Base-by-base conservation (phyloP, 192 early-diverging fungal genomes). In the Haplosporangium gracile region DNA sequence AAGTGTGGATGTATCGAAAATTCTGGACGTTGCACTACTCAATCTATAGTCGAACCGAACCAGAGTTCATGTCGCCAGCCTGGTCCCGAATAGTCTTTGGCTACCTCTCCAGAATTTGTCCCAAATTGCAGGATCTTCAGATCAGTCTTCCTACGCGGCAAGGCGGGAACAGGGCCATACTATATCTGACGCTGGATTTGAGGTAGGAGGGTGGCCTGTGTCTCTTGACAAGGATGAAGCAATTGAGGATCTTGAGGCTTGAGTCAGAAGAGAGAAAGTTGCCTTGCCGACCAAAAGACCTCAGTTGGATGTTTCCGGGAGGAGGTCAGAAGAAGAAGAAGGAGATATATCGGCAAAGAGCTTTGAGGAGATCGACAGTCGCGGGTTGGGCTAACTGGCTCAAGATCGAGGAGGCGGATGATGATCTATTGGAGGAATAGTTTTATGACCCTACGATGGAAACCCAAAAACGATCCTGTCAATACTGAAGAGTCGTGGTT, bases 221-320 rank as follows among this genome's bases (percentile, higher is more conserved):
- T 34, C 60, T 65, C 11, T 65, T 65, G 60, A 65, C 60, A 65
- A 32, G 60, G 60, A 65, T 65, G 60, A 65, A 34, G 29, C 29
- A 65, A 2, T 65, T 65, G 60, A 16, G 60, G 29, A 65, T 32
- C 9, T 65, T 65, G 29, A 65, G 26, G 29, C 60, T 65, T 15
- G 26, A 10, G 11, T 65, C 26, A 9, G 10, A 4, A 9, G 29
- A 32, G 11, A 9, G 26, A 32, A 0, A 15, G 60, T 11, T 11
- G 29, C 0, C 29, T 4, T 29, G 10, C 32, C 60, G 3, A 34
- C 26, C 60, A 34, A 26, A 29, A 29, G 60, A 65, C 60, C 60
- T 65, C 26, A 4, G 29, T 13, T 65, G 60, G 29, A 29, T 65
- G 10, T 32, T 65, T 11, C 5, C 6, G 26, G 29, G 26, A 26